Evolutionary conservation across 805 yeast species (phyloP), one percentile per base, ranked within the genome.

Genomic region (Zygoascus flipseniorum): DNA sequence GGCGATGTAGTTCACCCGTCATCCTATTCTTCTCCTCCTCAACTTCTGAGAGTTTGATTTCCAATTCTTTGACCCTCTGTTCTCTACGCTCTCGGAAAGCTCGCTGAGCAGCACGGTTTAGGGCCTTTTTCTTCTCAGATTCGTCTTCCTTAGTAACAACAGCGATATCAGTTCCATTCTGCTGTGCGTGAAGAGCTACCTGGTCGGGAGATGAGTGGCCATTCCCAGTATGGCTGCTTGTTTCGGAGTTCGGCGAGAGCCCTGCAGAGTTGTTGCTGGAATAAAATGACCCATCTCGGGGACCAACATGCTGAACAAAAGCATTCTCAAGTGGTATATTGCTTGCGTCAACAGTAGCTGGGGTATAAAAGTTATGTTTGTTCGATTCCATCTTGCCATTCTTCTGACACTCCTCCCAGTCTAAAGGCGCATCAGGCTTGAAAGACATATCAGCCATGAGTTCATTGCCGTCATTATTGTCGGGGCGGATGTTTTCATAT

Each of bases 71-170:
- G 56, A 85, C 68, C 60, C 78, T 81, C 50, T 80, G 79, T 65
- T 86, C 93, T 66, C 85, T 86, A 49, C 95, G 79, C 67, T 86
- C 90, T 56, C 95, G 73, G 68, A 86, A 88, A 2, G 95, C 95
- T 59, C 89, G 74, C 69, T 88, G 96, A 1, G 95, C 95, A 10
- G 90, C 90, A 62, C 95, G 73, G 64, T 87, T 86, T 65, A 85
- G 93, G 1, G 88, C 89, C 63, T 82, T 85, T 51, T 86, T 76
- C 65, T 80, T 81, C 18, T 75, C 75, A 5, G 79, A 60, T 55
- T 81, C 78, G 43, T 70, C 69, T 14, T 42, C 44, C 8, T 42
- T 42, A 8, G 39, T 13, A 8, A 35, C 39, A 35, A 50, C 73
- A 67, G 52, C 50, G 31, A 50, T 8, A 18, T 28, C 47, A 26